A percentile compares a stretch with the other conserved stretches of the same genome.
Evolutionary conservation across 1,284 basidiomycete genomes (phyloP).

Genomic region (Ceratobasidium sp.): DNA sequence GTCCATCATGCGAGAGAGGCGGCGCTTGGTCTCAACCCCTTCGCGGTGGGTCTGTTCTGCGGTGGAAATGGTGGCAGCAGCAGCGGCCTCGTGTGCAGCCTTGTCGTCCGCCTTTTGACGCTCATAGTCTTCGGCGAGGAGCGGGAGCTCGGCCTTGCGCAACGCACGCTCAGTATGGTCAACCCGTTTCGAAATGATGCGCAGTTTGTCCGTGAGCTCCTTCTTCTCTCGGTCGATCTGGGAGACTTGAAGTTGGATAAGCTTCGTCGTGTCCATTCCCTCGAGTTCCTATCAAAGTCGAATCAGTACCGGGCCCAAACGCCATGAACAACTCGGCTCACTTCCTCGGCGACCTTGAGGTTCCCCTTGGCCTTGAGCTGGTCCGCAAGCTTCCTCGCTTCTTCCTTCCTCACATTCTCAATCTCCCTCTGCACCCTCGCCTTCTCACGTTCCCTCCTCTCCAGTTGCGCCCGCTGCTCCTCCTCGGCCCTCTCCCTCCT

Average conservation of each 20-base stretch:
- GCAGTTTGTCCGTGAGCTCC: conserved; percentile 82
- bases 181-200: conserved; percentile 86
- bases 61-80: conserved; percentile 67
- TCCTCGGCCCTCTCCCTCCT: conserved; percentile 79
- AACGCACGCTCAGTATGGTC: conserved; percentile 96
- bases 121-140: conserved; percentile 88
- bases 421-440: conserved; percentile 84
- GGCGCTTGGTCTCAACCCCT: conserved; percentile 78
- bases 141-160: conserved; percentile 90
- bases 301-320: neutral
- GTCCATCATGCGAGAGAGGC: conserved; percentile 74
- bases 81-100: conserved; percentile 70
- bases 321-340: conserved; percentile 53
- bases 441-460: conserved; percentile 69
- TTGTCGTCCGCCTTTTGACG: conserved; percentile 81
- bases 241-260: conserved; percentile 91
- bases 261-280: conserved; percentile 83
- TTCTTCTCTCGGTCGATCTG: conserved; percentile 98
- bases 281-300: conserved; percentile 69
- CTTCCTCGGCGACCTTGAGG: conserved; percentile 83
- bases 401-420: conserved; percentile 80
- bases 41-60: conserved; percentile 70
- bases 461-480: conserved; percentile 67
- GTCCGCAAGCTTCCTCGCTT: conserved; percentile 90
- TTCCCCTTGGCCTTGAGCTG: conserved; percentile 84